Evolutionary conservation across 495 filamentous ascomycete species (phyloP).

Genomic region (Parathielavia appendiculata): DNA sequence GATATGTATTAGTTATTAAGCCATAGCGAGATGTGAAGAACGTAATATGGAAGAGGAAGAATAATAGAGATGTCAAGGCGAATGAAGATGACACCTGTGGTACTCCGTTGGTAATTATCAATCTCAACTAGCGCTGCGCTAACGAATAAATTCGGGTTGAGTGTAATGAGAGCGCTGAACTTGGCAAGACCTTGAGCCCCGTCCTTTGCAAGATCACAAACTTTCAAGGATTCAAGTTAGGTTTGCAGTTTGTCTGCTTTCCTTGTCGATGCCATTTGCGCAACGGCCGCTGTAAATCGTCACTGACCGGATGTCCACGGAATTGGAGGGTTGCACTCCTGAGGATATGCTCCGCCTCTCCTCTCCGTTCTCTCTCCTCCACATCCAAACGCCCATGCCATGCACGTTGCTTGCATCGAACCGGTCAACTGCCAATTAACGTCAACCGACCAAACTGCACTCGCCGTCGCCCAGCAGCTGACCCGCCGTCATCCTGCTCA

Average conservation of each 20-base stretch:
- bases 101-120: too few relatives aligned
- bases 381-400: neutral
- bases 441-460: neutral
- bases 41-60: too few relatives aligned
- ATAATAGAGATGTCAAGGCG: too few relatives aligned
- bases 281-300: conserved; percentile 6
- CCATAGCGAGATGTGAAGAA: too few relatives aligned
- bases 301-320: neutral
- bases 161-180: neutral
- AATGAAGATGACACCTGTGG: too few relatives aligned
- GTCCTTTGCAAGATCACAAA: too few relatives aligned
- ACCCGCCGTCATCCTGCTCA: neutral
- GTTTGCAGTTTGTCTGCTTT: too few relatives aligned
- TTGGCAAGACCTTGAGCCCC: too few relatives aligned
- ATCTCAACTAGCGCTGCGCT: too few relatives aligned
- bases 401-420: conserved; percentile 5
- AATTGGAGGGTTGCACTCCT: conserved; percentile 10
- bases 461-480: neutral
- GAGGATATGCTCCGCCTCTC: conserved; percentile 7
- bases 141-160: too few relatives aligned
- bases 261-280: conserved; percentile 13
- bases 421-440: neutral
- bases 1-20: too few relatives aligned
- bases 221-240: too few relatives aligned
- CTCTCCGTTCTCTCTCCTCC: neutral